Percentiles rank a stretch among this genome's conserved stretches.
Evolutionary conservation across 2,329 filamentous ascomycete genomes (phyloP).

Genomic region (Trichoderma lentiforme): DNA sequence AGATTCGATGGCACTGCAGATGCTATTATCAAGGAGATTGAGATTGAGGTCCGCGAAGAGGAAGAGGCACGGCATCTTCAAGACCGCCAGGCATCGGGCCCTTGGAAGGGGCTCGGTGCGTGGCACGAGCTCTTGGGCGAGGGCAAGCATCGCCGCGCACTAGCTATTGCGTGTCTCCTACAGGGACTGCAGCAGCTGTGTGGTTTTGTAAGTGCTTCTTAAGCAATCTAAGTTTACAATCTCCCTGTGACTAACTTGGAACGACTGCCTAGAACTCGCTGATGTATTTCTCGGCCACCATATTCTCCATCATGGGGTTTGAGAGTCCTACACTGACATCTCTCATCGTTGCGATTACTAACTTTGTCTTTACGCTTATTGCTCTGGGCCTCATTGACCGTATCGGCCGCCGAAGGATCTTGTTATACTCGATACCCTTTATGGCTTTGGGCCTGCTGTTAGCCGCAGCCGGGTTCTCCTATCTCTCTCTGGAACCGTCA

Average conservation of each 20-base stretch:
- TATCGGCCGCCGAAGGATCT: constrained; percentile 72
- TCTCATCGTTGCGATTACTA: constrained; percentile 76
- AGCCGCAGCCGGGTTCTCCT: constrained; percentile 70
- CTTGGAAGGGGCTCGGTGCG: constrained; percentile 41
- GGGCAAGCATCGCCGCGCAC: constrained; percentile 66
- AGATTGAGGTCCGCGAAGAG: constrained; percentile 71
- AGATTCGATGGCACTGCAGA: constrained; percentile 50
- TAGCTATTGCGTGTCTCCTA: constrained; percentile 81
- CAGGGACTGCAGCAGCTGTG: constrained; percentile 87
- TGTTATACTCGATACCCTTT: constrained; percentile 78
- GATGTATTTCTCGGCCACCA: constrained; percentile 88
- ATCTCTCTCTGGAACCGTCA: constrained; percentile 47
- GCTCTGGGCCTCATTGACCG: constrained; percentile 76
- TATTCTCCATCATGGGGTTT: constrained; percentile 76
- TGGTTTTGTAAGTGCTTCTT: constrained; percentile 62
- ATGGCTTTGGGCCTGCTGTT: constrained; percentile 73
- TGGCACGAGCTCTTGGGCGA: constrained; percentile 55
- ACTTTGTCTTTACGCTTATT: constrained; percentile 74
- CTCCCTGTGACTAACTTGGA: background rate
- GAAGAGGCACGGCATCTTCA: constrained; percentile 45
- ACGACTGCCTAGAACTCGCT: constrained; percentile 63
- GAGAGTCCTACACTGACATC: constrained; percentile 75
- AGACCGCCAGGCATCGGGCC: constrained; percentile 27
- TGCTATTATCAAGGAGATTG: constrained; percentile 64
- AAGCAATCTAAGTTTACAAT: background rate